These are phyloP conservation scores for Trichosporon sp. DNA, from an alignment of 1,284 basidiomycete species.

Conservation along the genomic window DNA sequence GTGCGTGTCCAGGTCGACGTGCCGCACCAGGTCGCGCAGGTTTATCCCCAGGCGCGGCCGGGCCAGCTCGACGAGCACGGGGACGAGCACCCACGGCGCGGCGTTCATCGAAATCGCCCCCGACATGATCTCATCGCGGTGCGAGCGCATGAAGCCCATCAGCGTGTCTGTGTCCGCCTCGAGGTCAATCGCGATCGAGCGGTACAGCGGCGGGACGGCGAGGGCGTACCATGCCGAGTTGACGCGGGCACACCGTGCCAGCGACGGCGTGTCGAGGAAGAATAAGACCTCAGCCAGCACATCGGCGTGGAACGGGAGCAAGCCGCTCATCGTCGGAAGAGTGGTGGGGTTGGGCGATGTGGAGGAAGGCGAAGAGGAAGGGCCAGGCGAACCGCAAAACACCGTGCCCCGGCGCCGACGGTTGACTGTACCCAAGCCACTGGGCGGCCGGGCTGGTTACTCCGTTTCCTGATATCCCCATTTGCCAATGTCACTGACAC, in stretches of 20 bases:
- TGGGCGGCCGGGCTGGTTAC: neutral
- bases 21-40: neutral
- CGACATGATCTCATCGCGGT: neutral
- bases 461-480: neutral
- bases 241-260: neutral
- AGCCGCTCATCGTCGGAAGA: neutral
- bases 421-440: neutral
- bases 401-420: neutral
- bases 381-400: neutral
- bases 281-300: neutral
- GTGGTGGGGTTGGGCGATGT: neutral
- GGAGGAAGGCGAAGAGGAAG: neutral
- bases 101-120: neutral
- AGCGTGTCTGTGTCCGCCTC: neutral
- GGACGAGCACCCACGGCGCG: neutral
- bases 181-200: neutral
- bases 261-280: neutral
- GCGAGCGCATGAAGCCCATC: neutral
- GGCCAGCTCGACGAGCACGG: neutral
- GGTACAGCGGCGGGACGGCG: neutral
- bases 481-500: neutral
- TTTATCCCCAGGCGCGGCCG: neutral
- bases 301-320: neutral
- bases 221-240: conserved; percentile 7
- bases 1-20: neutral